These are phyloP conservation scores for Beauveria sp. DNA, from an alignment of 2,329 filamentous ascomycete genomes.

Conservation along the genomic window DNA sequence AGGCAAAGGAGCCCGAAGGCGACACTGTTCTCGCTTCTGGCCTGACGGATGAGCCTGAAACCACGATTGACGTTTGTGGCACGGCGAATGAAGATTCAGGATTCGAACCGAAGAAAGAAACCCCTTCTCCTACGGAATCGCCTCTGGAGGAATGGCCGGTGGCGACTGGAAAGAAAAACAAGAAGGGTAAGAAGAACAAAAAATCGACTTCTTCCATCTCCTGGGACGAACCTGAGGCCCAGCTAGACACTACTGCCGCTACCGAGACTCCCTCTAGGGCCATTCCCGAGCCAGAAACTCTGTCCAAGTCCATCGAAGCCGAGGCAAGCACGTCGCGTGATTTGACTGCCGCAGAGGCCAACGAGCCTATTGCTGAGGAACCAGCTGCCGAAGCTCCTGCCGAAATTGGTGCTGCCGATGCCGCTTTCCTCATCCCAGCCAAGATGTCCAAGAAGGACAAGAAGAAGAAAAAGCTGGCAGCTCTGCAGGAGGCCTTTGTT, in stretches of 20 bases:
- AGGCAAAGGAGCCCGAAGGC: slow-evolving; percentile 12
- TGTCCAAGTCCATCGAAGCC: slow-evolving; percentile 14
- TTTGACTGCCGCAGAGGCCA: neutral
- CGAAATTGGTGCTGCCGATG: neutral
- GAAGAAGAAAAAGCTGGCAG: slow-evolving; percentile 26
- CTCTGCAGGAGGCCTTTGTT: slow-evolving; percentile 14
- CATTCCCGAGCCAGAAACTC: neutral
- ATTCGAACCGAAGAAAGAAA: slow-evolving; percentile 21
- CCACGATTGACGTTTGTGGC: neutral
- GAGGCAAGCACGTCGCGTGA: neutral
- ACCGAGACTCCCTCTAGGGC: neutral
- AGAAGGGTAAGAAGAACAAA: slow-evolving; percentile 26
- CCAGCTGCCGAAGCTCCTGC: neutral
- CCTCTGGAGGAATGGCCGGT: neutral
- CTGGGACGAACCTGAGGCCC: neutral
- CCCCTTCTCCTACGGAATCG: neutral
- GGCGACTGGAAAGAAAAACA: slow-evolving; percentile 15
- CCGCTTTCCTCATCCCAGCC: slow-evolving; percentile 11
- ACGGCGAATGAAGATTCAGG: neutral
- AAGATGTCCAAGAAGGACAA: slow-evolving; percentile 29
- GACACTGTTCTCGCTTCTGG: neutral
- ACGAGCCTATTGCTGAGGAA: slow-evolving; percentile 7
- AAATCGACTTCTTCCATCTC: neutral
- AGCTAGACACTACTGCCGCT: neutral
- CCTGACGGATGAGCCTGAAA: neutral